Base-by-base conservation (phyloP, 305 asterid genomes). In the Salvia sclarea region DNA sequence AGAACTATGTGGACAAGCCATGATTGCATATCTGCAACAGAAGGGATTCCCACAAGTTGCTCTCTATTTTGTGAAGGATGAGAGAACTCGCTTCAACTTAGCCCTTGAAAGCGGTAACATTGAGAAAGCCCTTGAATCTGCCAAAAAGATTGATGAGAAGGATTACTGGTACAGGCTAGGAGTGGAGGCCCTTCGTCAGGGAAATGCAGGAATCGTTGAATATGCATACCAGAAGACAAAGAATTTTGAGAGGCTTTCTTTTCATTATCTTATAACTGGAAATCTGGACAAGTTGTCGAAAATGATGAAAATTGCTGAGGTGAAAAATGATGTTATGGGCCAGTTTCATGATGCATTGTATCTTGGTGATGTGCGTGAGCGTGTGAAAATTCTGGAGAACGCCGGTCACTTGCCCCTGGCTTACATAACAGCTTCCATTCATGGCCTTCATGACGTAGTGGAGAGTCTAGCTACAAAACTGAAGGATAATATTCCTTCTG, bases 221-320 rank as follows among this genome's bases (percentile, higher is more conserved):
- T 89, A 89, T 60, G 96, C 96, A 8, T 89, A 89, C 75, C 96
- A 89, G 82, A 86, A 79, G 69, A 89, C 96, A 3, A 86, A 89
- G 83, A 89, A 86, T 71, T 86, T 88, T 48, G 96, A 85, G 76
- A 81, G 96, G 71, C 82, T 88, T 41, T 88, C 96, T 40, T 88
- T 88, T 68, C 96, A 86, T 66, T 88, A 88, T 75, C 78, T 88
- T 60, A 81, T 86, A 37, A 88, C 93, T 22, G 96, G 96, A 35
- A 88, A 86, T 81, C 76, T 84, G 62, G 89, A 86, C 25, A 91
- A 91, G 76, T 66, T 91, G 68, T 81, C 96, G n/a, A 88, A 88
- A 80, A 88, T 90, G 97, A 85, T 90, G 94, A 90, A 82, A 82
- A 88, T 91, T 70, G 96, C 96, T 31, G 96, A 91, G 78, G 96